These are phyloP conservation scores for Backusella australiensis DNA, from an alignment of 192 early-diverging fungal species.

Conservation along the genomic window DNA sequence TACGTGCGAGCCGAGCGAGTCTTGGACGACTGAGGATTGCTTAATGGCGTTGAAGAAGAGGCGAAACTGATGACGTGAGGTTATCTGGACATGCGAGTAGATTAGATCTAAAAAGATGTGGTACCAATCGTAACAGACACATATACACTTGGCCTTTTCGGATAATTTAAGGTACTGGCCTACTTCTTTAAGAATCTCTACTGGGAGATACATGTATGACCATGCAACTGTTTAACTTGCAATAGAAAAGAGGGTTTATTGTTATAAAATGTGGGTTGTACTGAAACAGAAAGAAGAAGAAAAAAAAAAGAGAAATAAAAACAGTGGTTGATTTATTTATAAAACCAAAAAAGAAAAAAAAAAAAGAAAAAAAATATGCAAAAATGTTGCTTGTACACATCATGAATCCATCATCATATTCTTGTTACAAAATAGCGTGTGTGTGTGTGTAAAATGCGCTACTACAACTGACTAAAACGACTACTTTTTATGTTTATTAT, in stretches of 20 bases:
- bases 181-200: conserved; percentile 14
- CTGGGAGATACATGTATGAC: conserved; percentile 12
- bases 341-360: not conserved
- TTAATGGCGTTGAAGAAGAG: not conserved
- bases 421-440: no score
- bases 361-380: no score
- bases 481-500: no score
- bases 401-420: no score
- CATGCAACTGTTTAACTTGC: not conserved
- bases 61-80: not conserved
- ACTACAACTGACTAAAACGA: no score
- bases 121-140: conserved; percentile 10
- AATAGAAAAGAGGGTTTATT: not conserved
- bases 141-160: conserved; percentile 4
- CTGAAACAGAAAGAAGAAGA: not conserved
- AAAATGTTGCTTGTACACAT: no score
- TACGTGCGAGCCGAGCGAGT: not conserved
- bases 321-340: not conserved
- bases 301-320: not conserved
- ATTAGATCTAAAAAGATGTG: conserved; percentile 1
- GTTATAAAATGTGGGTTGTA: no score
- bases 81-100: not conserved
- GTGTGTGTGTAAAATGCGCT: no score
- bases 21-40: not conserved
- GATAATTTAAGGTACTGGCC: not conserved